Base-by-base conservation (phyloP, 1,139 yeast species). In the Hyphopichia buzzinii region DNA sequence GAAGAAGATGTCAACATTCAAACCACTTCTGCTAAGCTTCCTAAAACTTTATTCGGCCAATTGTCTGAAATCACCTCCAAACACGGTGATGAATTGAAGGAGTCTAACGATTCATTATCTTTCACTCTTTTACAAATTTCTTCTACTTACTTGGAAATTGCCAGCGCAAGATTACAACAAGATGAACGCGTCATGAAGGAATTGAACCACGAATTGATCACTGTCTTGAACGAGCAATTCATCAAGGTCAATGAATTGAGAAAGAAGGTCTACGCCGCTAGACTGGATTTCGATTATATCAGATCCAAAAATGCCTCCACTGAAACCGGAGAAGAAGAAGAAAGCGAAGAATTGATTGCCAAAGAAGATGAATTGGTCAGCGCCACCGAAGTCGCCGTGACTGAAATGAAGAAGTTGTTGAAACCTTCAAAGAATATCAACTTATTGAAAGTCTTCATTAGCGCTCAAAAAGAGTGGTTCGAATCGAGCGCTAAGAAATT, bases 341-440 rank as follows among this genome's bases (percentile, higher is more conserved):
- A 76, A 46, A 67, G 69, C 47, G 75, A 72, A 43, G 79, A 76
- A 38, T 63, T 84, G 46, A 88, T 84, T 46, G 64, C 72, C 31
- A 72, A 76, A 46, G 95, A 85, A 59, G 95, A 85, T 54, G 90
- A 82, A 43, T 74, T 84, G 48, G 92, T 84, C 23, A 75, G 81
- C 50, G 85, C 87, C 17, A 84, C 89, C 7, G 83, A 83, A 40
- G 67, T 72, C 23, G 92, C 92, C 1, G 92, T 83, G n/a, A 74
- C 77, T 48, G 79, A 79, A 39, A 84, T 85, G 92, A 80, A 82
- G 58, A 77, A 72, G 44, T 66, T 84, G 40, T 77, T 85, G 49
- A 78, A 74, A 43, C 88, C 90, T 27, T 67, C 80, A 11, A 84
- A 81, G 55, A 68, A 80, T 37, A 69, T 84, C 35, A 71, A 76